Conservation (phyloP, 768 basidiomycete genomes). For the Neoboletus brunneissimus region DNA sequence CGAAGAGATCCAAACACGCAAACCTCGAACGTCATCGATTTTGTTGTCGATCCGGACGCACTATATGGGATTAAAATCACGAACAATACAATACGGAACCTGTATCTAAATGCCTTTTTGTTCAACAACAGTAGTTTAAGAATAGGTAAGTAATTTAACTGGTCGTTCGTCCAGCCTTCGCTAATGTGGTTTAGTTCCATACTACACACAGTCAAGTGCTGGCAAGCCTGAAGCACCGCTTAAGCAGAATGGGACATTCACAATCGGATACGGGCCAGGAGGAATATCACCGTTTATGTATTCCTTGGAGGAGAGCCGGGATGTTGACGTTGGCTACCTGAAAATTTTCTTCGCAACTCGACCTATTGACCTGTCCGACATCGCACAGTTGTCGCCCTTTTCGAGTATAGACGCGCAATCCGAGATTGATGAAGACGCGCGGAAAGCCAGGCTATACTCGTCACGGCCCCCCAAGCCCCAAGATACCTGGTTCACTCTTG, state of each 20-base stretch:
- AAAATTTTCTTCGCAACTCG: constrained; percentile 13
- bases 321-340: constrained; percentile 41
- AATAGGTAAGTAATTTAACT: constrained; percentile 26
- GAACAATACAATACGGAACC: constrained; percentile 3
- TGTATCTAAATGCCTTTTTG: constrained; percentile 42
- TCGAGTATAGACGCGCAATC: neutral
- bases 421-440: neutral
- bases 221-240: constrained; percentile 9
- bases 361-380: constrained; percentile 34
- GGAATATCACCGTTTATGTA: constrained; percentile 5
- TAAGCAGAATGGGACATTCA: constrained; percentile 8
- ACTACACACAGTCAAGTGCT: constrained; percentile 1
- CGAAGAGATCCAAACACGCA: neutral
- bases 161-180: neutral
- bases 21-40: constrained; percentile 12
- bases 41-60: constrained; percentile 22
- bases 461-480: neutral
- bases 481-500: constrained; percentile 19
- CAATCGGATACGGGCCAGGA: constrained; percentile 42
- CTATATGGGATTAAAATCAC: constrained; percentile 26
- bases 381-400: constrained; percentile 37
- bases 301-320: neutral
- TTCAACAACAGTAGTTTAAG: constrained; percentile 41
- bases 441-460: neutral
- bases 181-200: constrained; percentile 7